Conservation (phyloP, 164 flowering plant species). For the Nymphaea colorata region DNA sequence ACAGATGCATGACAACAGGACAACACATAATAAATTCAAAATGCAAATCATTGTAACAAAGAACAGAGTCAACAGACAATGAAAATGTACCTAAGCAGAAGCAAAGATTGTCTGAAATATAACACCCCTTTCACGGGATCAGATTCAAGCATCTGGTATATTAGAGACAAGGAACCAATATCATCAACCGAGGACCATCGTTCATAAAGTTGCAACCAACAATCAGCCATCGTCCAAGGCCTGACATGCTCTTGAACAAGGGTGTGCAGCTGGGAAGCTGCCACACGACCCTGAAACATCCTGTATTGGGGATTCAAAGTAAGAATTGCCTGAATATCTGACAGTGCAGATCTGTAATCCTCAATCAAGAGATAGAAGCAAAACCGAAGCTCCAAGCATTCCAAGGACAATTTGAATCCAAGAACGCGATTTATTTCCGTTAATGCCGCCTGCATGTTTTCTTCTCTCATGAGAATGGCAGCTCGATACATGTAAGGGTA, state of each 20-base stretch:
- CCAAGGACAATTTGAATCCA: slow-evolving; percentile 85
- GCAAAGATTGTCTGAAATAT: slow-evolving; percentile 93
- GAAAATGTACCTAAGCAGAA: slow-evolving; percentile 74
- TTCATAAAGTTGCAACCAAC: slow-evolving; percentile 92
- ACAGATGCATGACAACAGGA: too few relatives aligned
- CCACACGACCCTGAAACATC: slow-evolving; percentile 84
- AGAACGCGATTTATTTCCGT: slow-evolving; percentile 73
- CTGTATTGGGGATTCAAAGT: slow-evolving; percentile 77
- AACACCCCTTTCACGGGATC: slow-evolving; percentile 92
- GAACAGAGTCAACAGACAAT: too few relatives aligned
- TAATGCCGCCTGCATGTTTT: slow-evolving; percentile 67
- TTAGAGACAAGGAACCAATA: slow-evolving; percentile 93
- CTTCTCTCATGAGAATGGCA: slow-evolving; percentile 67
- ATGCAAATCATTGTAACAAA: too few relatives aligned
- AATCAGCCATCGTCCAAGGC: slow-evolving; percentile 91
- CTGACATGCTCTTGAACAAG: slow-evolving; percentile 93
- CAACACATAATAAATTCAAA: too few relatives aligned
- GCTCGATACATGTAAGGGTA: slow-evolving; percentile 99
- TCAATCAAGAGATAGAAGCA: slow-evolving; percentile 81
- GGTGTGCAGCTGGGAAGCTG: slow-evolving; percentile 72
- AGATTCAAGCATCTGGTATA: slow-evolving; percentile 97
- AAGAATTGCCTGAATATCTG: slow-evolving; percentile 93
- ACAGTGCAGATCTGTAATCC: slow-evolving; percentile 62
- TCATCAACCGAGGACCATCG: slow-evolving; percentile 99
- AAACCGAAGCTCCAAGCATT: slow-evolving; percentile 89